These are phyloP conservation scores for Metschnikowia orientalis DNA, from an alignment of 805 yeast species.

Conservation along the genomic window DNA sequence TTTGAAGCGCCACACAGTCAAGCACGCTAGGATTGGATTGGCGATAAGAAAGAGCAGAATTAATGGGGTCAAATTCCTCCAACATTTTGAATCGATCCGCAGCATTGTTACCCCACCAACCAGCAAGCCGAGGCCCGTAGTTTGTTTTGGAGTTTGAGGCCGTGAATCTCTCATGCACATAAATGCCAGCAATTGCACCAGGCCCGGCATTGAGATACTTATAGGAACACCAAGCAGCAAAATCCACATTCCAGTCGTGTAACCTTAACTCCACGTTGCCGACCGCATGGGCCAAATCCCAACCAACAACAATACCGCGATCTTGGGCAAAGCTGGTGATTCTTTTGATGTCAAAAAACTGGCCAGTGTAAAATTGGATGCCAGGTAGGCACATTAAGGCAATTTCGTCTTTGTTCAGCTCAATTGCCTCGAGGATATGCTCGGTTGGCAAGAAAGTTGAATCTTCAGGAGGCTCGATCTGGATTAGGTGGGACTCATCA, in stretches of 20 bases:
- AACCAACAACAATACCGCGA: conserved; percentile 61
- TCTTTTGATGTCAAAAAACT: conserved; percentile 65
- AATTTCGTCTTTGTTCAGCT: conserved; percentile 52
- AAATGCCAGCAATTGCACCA: conserved; percentile 87
- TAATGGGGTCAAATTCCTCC: conserved; percentile 71
- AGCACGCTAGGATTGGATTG: conserved; percentile 89
- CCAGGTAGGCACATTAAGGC: conserved; percentile 83
- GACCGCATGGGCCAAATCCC: conserved; percentile 95
- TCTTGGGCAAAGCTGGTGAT: conserved; percentile 63
- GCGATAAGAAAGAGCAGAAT: conserved; percentile 83
- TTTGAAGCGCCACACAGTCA: conserved; percentile 69
- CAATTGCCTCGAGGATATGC: conserved; percentile 55
- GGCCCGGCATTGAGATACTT: conserved; percentile 91
- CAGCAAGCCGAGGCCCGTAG: conserved; percentile 71
- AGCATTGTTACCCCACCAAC: conserved; percentile 95
- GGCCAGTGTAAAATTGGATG: conserved; percentile 90
- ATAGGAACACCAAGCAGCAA: conserved; percentile 93
- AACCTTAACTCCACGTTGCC: conserved; percentile 76
- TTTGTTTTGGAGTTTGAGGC: conserved; percentile 23
- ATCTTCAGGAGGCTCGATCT: conserved; percentile 55
- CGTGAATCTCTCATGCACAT: conserved; percentile 56
- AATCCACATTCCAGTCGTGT: conserved; percentile 89
- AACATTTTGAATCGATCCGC: conserved; percentile 71
- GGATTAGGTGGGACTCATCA: conserved; percentile 53
- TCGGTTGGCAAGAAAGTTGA: conserved; percentile 57